Evolutionary conservation across 495 filamentous ascomycete species (phyloP).

Genomic region (Aspergillus asperescens): DNA sequence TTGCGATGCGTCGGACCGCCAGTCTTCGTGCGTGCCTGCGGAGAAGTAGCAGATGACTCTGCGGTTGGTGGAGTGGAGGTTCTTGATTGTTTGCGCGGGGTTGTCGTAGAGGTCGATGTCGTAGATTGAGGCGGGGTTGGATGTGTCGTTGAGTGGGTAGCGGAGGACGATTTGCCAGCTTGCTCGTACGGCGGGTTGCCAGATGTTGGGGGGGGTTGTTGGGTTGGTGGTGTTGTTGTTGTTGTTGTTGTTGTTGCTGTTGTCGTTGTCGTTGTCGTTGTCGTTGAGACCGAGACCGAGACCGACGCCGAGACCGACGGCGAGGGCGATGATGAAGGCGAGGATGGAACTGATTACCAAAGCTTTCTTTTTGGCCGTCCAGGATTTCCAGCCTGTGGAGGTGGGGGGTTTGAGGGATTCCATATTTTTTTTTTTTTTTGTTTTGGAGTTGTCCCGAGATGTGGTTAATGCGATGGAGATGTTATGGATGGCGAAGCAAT

Average conservation of each 20-base stretch:
- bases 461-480: background rate
- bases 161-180: conserved; percentile 54
- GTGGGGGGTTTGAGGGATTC: background rate
- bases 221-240: conserved; percentile 1
- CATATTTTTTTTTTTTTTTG: background rate
- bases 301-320: conserved; percentile 41
- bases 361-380: conserved; percentile 38
- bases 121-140: too few relatives aligned
- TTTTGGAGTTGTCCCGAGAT: background rate
- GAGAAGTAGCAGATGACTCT: conserved; percentile 72
- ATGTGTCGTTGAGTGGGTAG: conserved; percentile 39
- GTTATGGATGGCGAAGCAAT: too few relatives aligned
- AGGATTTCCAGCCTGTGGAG: conserved; percentile 30
- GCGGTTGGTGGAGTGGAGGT: conserved; percentile 43
- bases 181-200: conserved; percentile 45
- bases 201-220: conserved; percentile 23
- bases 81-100: conserved; percentile 42
- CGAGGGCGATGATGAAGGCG: conserved; percentile 43
- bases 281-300: conserved; percentile 47
- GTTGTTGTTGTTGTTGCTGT: conserved; percentile 10
- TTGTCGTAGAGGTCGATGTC: conserved; percentile 53
- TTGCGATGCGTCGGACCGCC: conserved; percentile 48
- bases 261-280: conserved; percentile 10
- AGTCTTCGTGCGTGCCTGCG: conserved; percentile 59
- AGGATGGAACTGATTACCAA: conserved; percentile 24